Evolutionary conservation across 2,329 filamentous ascomycete genomes (phyloP).

Genomic region (Tolypocladium amazonense): DNA sequence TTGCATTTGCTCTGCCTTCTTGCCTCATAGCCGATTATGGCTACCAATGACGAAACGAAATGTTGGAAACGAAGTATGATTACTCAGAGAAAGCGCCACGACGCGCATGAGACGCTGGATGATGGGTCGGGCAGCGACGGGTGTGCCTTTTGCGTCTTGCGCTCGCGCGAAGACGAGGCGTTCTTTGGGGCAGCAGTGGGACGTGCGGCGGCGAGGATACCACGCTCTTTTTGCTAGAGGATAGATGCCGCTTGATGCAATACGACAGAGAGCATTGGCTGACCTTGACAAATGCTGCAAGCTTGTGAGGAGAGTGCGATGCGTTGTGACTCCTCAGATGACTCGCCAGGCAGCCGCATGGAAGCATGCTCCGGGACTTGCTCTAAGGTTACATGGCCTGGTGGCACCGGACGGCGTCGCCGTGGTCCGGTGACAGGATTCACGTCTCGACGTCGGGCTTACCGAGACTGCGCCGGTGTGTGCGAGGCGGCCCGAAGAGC

Average conservation of each 20-base stretch:
- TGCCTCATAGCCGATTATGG: background rate
- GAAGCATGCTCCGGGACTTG: background rate
- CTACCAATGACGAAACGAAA: background rate
- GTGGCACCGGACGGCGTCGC: background rate
- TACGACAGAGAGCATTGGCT: background rate
- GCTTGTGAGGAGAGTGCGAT: background rate
- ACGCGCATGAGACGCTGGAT: background rate
- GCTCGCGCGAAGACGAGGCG: background rate
- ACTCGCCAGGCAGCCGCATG: background rate
- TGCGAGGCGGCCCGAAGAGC: no score
- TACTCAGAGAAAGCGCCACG: background rate
- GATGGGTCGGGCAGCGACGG: background rate
- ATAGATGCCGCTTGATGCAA: constrained; percentile 1
- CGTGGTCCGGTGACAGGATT: no score
- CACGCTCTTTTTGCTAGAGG: constrained; percentile 5
- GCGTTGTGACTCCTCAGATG: background rate
- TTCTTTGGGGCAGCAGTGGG: background rate
- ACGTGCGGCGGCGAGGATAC: background rate
- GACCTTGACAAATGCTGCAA: background rate
- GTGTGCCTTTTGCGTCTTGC: background rate
- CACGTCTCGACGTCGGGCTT: no score
- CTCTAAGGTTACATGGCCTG: background rate
- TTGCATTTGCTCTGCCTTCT: background rate
- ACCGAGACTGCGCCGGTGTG: no score
- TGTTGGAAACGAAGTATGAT: background rate